Conservation (phyloP, 1,284 basidiomycete species). For the Cronartium ribicola region DNA sequence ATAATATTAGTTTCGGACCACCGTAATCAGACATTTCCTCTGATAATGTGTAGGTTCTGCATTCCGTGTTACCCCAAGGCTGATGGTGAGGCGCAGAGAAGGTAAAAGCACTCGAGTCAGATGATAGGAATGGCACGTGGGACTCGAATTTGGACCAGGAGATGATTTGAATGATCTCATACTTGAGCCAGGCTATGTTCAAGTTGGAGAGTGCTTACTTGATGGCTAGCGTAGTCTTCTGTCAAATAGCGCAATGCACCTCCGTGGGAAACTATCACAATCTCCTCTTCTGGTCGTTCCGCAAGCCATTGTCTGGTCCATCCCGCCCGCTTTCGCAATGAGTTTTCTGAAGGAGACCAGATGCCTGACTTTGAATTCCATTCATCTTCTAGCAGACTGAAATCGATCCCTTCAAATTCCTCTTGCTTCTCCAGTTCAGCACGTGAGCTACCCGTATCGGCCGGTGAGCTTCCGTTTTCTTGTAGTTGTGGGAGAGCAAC, state of each 20-base stretch:
- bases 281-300: constrained; percentile 28
- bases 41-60: neutral
- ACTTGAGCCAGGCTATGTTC: neutral
- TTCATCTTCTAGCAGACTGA: constrained; percentile 15
- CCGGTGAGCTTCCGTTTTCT: constrained; percentile 29
- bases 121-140: neutral
- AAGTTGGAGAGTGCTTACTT: constrained; percentile 10
- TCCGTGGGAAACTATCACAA: constrained; percentile 39
- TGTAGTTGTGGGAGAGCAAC: constrained; percentile 26
- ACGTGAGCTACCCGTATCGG: constrained; percentile 37
- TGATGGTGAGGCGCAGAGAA: neutral
- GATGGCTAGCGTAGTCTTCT: constrained; percentile 29
- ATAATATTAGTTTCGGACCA: neutral
- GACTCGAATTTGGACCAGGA: neutral
- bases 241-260: constrained; percentile 27
- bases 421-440: constrained; percentile 5
- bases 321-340: constrained; percentile 24
- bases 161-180: neutral
- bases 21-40: neutral
- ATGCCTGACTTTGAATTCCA: constrained; percentile 41
- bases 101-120: neutral
- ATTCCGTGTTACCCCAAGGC: constrained; percentile 12
- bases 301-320: constrained; percentile 37
- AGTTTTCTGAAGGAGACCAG: constrained; percentile 22
- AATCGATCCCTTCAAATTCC: constrained; percentile 36